Evolutionary conservation across 1,284 basidiomycete genomes (phyloP).

Genomic region (Sanghuangporus sanghuang): DNA sequence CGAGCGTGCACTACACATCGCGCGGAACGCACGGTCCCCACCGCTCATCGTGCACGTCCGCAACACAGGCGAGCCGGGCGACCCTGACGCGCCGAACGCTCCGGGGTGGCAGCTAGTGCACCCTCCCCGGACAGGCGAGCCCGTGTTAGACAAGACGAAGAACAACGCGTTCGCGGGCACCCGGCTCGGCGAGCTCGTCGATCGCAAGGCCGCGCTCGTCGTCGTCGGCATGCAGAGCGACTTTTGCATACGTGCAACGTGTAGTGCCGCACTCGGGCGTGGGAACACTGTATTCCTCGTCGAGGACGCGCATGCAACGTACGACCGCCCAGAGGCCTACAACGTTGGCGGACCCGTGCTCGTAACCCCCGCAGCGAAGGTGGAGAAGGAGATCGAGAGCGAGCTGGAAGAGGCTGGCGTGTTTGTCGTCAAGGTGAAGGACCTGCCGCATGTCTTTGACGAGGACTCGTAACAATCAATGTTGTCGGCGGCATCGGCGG

Average conservation of each 20-base stretch:
- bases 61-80: slow-evolving; percentile 52
- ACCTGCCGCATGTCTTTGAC: slow-evolving; percentile 48
- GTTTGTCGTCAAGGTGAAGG: slow-evolving; percentile 57
- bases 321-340: slow-evolving; percentile 56
- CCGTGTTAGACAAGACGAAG: slow-evolving; percentile 58
- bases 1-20: slow-evolving; percentile 40
- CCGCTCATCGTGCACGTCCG: slow-evolving; percentile 64
- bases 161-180: slow-evolving; percentile 66
- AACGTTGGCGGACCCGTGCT: slow-evolving; percentile 24
- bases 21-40: slow-evolving; percentile 40
- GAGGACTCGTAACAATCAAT: slow-evolving; percentile 27
- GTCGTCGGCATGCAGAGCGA: slow-evolving; percentile 65
- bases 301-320: slow-evolving; percentile 57
- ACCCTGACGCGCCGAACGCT: slow-evolving; percentile 49
- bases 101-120: slow-evolving; percentile 56
- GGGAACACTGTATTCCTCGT: slow-evolving; percentile 64
- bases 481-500: neutral
- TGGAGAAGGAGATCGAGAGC: slow-evolving; percentile 41
- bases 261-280: slow-evolving; percentile 51
- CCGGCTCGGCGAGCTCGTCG: slow-evolving; percentile 41
- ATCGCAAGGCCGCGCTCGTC: slow-evolving; percentile 47
- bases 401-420: slow-evolving; percentile 64
- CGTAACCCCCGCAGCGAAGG: slow-evolving; percentile 43
- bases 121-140: slow-evolving; percentile 39
- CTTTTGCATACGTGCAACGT: slow-evolving; percentile 61